Evolutionary conservation across 176 grass and related monocot species (phyloP).

Genomic region (Coix lacrymajobi): DNA sequence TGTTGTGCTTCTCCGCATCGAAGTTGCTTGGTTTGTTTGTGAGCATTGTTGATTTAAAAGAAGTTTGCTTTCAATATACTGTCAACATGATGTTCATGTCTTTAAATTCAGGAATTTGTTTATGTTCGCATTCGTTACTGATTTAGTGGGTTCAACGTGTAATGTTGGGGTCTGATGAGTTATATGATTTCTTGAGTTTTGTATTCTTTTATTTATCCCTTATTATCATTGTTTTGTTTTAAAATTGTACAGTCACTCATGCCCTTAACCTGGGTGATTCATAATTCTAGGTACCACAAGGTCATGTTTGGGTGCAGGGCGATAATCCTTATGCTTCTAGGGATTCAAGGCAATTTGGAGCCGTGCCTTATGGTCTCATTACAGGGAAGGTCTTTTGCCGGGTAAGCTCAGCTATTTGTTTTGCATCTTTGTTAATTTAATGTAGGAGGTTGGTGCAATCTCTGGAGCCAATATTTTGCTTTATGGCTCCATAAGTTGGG

Average conservation of each 20-base stretch:
- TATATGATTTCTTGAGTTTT: background rate
- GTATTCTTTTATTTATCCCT: background rate
- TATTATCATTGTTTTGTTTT: background rate
- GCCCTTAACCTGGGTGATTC: background rate
- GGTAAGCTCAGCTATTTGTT: conserved; percentile 29
- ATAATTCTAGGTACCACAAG: conserved; percentile 67
- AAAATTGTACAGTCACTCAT: background rate
- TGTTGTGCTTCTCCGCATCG: background rate
- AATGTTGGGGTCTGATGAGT: background rate
- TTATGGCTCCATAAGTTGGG: background rate
- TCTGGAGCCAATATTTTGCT: background rate
- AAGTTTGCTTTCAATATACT: background rate
- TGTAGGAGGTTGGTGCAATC: background rate
- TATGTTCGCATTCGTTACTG: background rate
- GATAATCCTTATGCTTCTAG: conserved; percentile 68
- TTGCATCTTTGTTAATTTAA: background rate
- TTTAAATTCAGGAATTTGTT: background rate
- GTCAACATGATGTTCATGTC: background rate
- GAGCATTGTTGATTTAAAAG: background rate
- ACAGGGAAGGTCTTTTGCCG: conserved; percentile 56
- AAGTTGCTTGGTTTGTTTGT: background rate
- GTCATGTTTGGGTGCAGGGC: conserved; percentile 88
- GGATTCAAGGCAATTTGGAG: conserved; percentile 79
- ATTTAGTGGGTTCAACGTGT: background rate
- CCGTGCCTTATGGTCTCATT: conserved; percentile 70